Evolutionary conservation across 2,329 filamentous ascomycete species (phyloP), one percentile per base, ranked within the genome.

Genomic region (Nigrograna mackinnonii): DNA sequence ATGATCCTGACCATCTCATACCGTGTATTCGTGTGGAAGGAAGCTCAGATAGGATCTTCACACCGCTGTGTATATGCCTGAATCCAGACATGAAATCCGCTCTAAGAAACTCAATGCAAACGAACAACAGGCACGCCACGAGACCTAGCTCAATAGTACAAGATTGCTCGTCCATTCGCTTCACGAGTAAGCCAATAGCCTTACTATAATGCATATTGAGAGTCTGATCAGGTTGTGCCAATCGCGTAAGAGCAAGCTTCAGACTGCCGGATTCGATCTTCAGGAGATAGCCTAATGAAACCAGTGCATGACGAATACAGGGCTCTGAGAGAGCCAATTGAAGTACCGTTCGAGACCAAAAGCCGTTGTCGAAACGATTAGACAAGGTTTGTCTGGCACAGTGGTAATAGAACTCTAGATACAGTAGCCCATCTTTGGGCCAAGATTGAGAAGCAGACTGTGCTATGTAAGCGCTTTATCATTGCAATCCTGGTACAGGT

Each of bases 61-160:
- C 39, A 0, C 76, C 75, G 31, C 63, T 74, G n/a, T 64, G 62
- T 5, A 78, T 60, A 50, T 78, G 75, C 4, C 54, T 50, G 21
- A 69, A 64, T 11, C 65, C 73, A 0, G 69, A 60, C 9, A 58
- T 50, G 35, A 71, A 72, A 21, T 71, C 67, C 1, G 69, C 73
- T 11, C 68, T 64, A 4, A 77, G 45, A 21, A 69, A 67, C 40
- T 77, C 74, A 32, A 76, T 59, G 37, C 64, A 69, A 4, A 73
- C 58, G 46, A 76, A 76, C 1, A 75, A 42, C 37, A 75, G 49
- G 39, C 73, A 76, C 3, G 68, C 62, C 32, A 75, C 70, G 16
- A 76, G 58, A 3, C 65, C 64, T n/a, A 63, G 48, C 35, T 63
- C 54, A 2, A 70, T 57, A 4, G 62, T 58, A 4, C 68, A 51